These are phyloP conservation scores for Climacium dendroides DNA, from an alignment of 225 moss, liverwort and hornwort genomes.

Conservation along the genomic window DNA sequence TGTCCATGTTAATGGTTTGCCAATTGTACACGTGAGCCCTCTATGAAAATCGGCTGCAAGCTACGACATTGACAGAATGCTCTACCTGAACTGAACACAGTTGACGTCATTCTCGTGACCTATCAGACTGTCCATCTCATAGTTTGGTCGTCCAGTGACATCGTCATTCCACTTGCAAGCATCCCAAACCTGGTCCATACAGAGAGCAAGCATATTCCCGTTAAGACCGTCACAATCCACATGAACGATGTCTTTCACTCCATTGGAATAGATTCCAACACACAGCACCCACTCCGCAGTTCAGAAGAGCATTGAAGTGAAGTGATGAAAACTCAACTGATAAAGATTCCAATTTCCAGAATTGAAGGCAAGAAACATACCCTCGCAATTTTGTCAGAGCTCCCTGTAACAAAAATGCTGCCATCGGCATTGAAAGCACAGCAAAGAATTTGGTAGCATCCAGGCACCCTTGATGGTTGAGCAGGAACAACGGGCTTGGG, in stretches of 20 bases:
- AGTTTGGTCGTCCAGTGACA: slow-evolving; percentile 79
- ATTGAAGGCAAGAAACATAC: slow-evolving; percentile 17
- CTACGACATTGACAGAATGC: background rate
- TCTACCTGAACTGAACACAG: slow-evolving; percentile 95
- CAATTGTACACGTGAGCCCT: background rate
- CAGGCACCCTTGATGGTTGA: slow-evolving; percentile 33
- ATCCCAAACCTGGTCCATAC: slow-evolving; percentile 76
- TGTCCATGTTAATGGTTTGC: background rate
- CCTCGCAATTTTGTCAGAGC: slow-evolving; percentile 96
- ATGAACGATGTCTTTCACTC: background rate
- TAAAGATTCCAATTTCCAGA: background rate
- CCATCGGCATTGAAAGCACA: slow-evolving; percentile 99
- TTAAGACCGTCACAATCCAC: background rate
- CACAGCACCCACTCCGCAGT: background rate
- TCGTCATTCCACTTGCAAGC: slow-evolving; percentile 96
- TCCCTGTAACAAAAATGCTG: slow-evolving; percentile 96
- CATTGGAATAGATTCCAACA: background rate
- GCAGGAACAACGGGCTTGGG: slow-evolving; percentile 41
- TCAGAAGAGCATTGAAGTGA: background rate
- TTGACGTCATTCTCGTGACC: slow-evolving; percentile 97
- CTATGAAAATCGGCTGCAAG: background rate
- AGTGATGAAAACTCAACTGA: background rate
- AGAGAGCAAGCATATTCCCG: background rate
- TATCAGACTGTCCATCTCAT: slow-evolving; percentile 84
- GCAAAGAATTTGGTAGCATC: slow-evolving; percentile 79